Evolutionary conservation across 1,284 basidiomycete genomes (phyloP).

Genomic region (Mycena sp.): DNA sequence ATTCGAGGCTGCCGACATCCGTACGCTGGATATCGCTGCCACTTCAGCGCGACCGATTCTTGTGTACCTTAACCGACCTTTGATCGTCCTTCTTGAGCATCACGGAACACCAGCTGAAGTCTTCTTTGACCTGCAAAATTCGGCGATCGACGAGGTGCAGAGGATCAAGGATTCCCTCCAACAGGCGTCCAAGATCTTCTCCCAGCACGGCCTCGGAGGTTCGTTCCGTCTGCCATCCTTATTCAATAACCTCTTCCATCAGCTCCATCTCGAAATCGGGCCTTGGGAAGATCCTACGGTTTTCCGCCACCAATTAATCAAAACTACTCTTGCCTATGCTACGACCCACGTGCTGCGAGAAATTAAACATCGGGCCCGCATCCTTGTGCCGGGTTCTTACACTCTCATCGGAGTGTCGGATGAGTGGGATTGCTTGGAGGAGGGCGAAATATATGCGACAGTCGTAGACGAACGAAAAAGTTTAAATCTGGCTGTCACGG

Average conservation of each 20-base stretch:
- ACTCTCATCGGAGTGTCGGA: conserved; percentile 62
- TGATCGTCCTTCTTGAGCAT: conserved; percentile 56
- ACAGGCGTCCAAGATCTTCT: conserved; percentile 44
- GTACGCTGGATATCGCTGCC: conserved; percentile 56
- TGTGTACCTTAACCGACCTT: conserved; percentile 53
- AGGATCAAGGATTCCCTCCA: conserved; percentile 38
- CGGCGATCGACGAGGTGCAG: conserved; percentile 47
- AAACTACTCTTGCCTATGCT: conserved; percentile 42
- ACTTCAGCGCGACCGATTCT: conserved; percentile 50
- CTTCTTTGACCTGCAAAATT: conserved; percentile 51
- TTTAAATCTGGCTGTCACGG: conserved; percentile 43
- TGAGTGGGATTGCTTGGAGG: conserved; percentile 50
- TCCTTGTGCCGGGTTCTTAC: conserved; percentile 54
- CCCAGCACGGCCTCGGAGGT: conserved; percentile 53
- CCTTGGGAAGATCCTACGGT: conserved; percentile 28
- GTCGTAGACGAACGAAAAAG: conserved; percentile 44
- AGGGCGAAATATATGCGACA: conserved; percentile 55
- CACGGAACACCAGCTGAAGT: conserved; percentile 43
- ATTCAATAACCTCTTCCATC: conserved; percentile 43
- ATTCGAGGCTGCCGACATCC: conserved; percentile 50
- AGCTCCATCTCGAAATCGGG: conserved; percentile 40
- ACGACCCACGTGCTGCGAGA: conserved; percentile 56
- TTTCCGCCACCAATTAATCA: conserved; percentile 44
- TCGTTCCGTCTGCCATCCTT: conserved; percentile 53
- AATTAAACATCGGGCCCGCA: conserved; percentile 59